Evolutionary conservation across 257 asterid genomes (phyloP).

Genomic region (Jacaranda mimosifolia): DNA sequence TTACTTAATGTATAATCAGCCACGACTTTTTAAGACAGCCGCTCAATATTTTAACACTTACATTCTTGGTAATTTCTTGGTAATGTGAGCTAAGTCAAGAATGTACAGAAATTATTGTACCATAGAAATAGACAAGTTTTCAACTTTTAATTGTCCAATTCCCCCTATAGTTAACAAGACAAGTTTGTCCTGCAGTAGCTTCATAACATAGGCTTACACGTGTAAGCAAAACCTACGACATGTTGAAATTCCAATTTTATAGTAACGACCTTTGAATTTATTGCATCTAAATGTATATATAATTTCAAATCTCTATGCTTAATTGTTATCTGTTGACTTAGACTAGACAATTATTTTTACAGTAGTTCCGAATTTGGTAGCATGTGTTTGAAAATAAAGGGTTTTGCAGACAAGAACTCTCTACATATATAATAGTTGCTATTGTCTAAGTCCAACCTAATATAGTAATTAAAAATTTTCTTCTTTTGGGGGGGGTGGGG

Average conservation of each 20-base stretch:
- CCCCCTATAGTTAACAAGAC: too few species aligned
- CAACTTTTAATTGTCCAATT: too few species aligned
- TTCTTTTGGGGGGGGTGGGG: too few species aligned
- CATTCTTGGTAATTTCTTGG: too few species aligned
- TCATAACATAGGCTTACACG: not conserved
- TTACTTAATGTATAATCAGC: too few species aligned
- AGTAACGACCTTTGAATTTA: slow-evolving; percentile 25
- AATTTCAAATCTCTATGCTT: not conserved
- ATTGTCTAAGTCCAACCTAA: too few species aligned
- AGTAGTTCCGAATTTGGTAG: slow-evolving; percentile 9
- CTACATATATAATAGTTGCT: not conserved
- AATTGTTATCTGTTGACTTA: slow-evolving; percentile 21
- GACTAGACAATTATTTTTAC: not conserved
- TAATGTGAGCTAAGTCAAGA: too few species aligned
- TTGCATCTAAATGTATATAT: not conserved
- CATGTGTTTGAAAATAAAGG: slow-evolving; percentile 25
- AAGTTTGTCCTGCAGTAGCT: not conserved
- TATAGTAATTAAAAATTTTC: too few species aligned
- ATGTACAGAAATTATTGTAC: too few species aligned
- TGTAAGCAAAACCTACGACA: not conserved
- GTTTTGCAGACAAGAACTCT: not conserved
- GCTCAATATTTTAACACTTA: too few species aligned
- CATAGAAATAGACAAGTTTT: too few species aligned
- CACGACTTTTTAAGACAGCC: too few species aligned
- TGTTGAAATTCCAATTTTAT: not conserved